Evolutionary conservation across 345 rosid genomes (phyloP), one percentile per base, ranked within the genome.

Genomic region (Brassica carinata): DNA sequence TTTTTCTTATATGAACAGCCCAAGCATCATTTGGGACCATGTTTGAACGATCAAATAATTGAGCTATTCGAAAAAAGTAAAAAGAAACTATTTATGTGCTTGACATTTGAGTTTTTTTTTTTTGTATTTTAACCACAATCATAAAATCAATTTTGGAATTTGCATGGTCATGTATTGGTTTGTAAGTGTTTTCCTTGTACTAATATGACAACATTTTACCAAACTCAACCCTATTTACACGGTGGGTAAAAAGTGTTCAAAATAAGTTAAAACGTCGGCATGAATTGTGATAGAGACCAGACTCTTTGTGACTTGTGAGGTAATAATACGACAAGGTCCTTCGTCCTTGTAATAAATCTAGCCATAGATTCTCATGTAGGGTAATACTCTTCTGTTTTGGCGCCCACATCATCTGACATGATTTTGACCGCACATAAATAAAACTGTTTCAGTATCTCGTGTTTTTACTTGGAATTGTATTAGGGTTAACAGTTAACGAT

Each of bases 261-360:
- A 11, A 48, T 48, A 48, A 14, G 57, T 48, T 48, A 48, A 48
- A 53, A 15, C 59, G 19, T 53, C 59, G 59, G 57, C 59, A 30
- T 79, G 33, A 59, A 67, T 31, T 48, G 69, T 48, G 57, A 48
- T n/a, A 63, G 79, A 69, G 83, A 79, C 75, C 31, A 74, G 71
- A 74, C 79, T 33, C 69, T 75, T 33, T 4, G 64, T 61, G 45
- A 38, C 10, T 2, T 45, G 70, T 61, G 71, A 59, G 55, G 23
- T 36, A 48, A 48, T 38, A 61, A 23, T 61, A 31, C 30, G 71
- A 74, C 71, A 80, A 74, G 58, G 55, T 74, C 59, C 51, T 26
- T 74, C 45, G 55, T 74, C 59, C 51, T 26, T 74, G 75, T 63
- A 63, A 80, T 62, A 80, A 74, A 80, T 80, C 79, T 74, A 69